phyloP scores from a whole-genome alignment of 148 eudicot genomes.

The Rhododendron ovatum region DNA sequence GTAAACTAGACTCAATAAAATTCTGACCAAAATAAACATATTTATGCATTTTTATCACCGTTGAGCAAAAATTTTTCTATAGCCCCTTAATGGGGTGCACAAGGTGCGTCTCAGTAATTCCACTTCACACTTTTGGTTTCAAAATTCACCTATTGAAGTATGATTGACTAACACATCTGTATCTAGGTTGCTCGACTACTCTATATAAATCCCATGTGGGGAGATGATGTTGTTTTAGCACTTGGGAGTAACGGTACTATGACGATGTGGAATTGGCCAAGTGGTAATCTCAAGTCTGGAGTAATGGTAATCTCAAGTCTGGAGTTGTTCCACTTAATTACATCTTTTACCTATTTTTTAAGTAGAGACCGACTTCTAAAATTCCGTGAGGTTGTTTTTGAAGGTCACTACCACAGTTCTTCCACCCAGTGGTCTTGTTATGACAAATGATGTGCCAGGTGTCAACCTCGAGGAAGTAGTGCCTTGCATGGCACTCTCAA shows the following conservation, averaged over 20 bases:
- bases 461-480: constrained; percentile 83
- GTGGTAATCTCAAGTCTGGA: constrained; percentile 29
- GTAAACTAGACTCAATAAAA: too few species aligned
- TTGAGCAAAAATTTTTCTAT: too few species aligned
- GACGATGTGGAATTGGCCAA: constrained; percentile 21
- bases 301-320: too few species aligned
- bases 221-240: constrained; percentile 51
- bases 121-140: not conserved
- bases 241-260: constrained; percentile 67
- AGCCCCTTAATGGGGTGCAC: too few species aligned
- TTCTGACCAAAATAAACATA: too few species aligned
- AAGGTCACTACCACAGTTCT: constrained; percentile 79
- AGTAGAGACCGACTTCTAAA: constrained; percentile 26
- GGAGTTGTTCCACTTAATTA: not conserved
- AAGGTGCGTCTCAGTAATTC: too few species aligned
- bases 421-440: constrained; percentile 86
- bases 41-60: too few species aligned
- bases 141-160: not conserved
- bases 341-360: not conserved
- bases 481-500: constrained; percentile 89
- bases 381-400: constrained; percentile 14
- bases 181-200: constrained; percentile 72
- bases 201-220: constrained; percentile 61
- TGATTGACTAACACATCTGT: not conserved
- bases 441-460: constrained; percentile 79